Conservation (phyloP, 2,329 filamentous ascomycete species). For the Fusarium sp. region DNA sequence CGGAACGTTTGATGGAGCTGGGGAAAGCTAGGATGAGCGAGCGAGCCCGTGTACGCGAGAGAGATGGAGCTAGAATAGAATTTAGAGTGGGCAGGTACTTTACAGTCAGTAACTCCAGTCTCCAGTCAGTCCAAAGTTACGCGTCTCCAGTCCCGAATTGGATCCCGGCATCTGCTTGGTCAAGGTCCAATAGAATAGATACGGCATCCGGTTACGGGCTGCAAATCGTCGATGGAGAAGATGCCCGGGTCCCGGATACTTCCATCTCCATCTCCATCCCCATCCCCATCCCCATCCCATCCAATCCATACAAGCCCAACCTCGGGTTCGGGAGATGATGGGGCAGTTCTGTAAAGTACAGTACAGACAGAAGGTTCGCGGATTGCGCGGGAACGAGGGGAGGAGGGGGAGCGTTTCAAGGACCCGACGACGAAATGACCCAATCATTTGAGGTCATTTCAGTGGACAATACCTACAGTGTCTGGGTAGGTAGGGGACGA, state of each 20-base stretch:
- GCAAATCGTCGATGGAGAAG: background rate
- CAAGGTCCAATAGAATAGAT: background rate
- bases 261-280: background rate
- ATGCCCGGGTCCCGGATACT: background rate
- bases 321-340: background rate
- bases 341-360: background rate
- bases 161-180: background rate
- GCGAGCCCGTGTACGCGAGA: background rate
- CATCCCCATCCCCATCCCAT: background rate
- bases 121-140: background rate
- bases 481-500: background rate
- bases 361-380: background rate
- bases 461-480: background rate
- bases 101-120: too few relatives aligned
- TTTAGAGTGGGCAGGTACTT: conserved; percentile 4
- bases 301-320: background rate
- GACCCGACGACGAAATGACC: conserved; percentile 6
- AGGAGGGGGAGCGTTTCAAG: conserved; percentile 12
- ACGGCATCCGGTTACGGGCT: background rate
- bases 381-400: background rate
- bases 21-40: conserved; percentile 7
- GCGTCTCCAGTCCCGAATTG: conserved; percentile 3
- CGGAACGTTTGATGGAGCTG: background rate
- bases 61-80: background rate
- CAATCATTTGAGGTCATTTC: conserved; percentile 7